These are phyloP conservation scores for Paecilomyces formosus DNA, from an alignment of 2,329 filamentous ascomycete genomes.

Conservation along the genomic window DNA sequence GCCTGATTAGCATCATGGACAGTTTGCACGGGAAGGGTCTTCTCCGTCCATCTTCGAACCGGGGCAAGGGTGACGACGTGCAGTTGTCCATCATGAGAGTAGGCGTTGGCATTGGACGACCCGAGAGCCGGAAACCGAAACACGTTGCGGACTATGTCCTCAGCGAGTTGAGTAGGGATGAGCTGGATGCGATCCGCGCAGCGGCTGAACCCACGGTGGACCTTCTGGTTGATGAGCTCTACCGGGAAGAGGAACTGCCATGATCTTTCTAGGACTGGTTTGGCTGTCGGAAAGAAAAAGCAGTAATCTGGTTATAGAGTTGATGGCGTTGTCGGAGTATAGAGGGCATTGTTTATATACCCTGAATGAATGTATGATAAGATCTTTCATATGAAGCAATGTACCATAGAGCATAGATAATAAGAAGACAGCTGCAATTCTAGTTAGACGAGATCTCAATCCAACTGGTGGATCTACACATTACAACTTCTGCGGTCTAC, in stretches of 20 bases:
- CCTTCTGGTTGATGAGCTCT: conserved; percentile 45
- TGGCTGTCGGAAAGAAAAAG: neutral
- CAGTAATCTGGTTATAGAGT: neutral
- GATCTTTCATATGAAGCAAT: neutral
- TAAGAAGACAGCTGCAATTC: neutral
- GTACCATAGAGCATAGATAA: neutral
- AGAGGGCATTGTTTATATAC: neutral
- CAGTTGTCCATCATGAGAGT: conserved; percentile 50
- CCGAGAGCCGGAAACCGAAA: conserved; percentile 56
- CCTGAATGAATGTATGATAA: neutral
- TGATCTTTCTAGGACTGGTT: neutral
- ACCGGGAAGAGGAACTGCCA: conserved; percentile 31
- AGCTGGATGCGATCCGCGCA: conserved; percentile 46
- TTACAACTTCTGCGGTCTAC: neutral
- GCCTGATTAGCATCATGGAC: conserved; percentile 59
- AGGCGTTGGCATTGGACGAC: conserved; percentile 81
- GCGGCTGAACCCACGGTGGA: conserved; percentile 43
- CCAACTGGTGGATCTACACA: neutral
- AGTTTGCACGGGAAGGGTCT: conserved; percentile 40
- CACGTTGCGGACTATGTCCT: conserved; percentile 75
- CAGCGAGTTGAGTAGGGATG: conserved; percentile 51
- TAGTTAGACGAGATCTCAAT: neutral
- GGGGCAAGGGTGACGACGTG: conserved; percentile 21
- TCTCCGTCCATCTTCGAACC: conserved; percentile 40
- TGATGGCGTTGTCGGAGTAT: neutral